phyloP scores from a whole-genome alignment of 1,139 yeast genomes.

The Suhomyces choctaworum region DNA sequence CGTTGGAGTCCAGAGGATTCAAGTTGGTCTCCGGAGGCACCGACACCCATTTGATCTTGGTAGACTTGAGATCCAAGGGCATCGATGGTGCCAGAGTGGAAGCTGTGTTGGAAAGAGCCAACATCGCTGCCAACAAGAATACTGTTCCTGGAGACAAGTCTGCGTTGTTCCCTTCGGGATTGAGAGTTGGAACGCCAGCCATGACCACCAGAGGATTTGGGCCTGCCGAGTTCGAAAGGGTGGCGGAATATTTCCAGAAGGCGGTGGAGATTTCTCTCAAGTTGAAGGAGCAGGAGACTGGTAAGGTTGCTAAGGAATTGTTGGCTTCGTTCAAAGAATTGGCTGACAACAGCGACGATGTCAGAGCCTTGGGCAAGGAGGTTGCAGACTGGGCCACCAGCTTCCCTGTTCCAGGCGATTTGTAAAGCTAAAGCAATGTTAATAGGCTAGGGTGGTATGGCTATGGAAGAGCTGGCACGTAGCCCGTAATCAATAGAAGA shows the following conservation, averaged over 20 bases:
- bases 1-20: constrained; percentile 67
- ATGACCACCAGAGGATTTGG: constrained; percentile 97
- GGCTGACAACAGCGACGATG: constrained; percentile 59
- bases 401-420: constrained; percentile 81
- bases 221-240: constrained; percentile 71
- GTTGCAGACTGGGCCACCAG: constrained; percentile 65
- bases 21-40: constrained; percentile 89
- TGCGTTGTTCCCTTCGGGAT: constrained; percentile 92
- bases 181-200: constrained; percentile 97
- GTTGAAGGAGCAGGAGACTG: constrained; percentile 60
- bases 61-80: constrained; percentile 78
- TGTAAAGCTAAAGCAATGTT: no score
- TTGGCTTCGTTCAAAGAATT: constrained; percentile 63
- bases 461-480: not conserved
- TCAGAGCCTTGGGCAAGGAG: constrained; percentile 59
- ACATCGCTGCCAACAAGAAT: constrained; percentile 94
- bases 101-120: constrained; percentile 82
- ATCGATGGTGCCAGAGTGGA: constrained; percentile 97
- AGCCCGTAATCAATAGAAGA: no score
- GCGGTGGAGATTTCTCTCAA: constrained; percentile 70
- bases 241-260: constrained; percentile 73
- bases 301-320: constrained; percentile 62
- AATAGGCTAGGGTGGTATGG: not conserved
- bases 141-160: constrained; percentile 95
- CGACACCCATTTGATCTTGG: constrained; percentile 88